Evolutionary conservation across 108 stramenopile genomes (phyloP), one percentile per base, ranked within the genome.

Genomic region (Skeletonema costatum): DNA sequence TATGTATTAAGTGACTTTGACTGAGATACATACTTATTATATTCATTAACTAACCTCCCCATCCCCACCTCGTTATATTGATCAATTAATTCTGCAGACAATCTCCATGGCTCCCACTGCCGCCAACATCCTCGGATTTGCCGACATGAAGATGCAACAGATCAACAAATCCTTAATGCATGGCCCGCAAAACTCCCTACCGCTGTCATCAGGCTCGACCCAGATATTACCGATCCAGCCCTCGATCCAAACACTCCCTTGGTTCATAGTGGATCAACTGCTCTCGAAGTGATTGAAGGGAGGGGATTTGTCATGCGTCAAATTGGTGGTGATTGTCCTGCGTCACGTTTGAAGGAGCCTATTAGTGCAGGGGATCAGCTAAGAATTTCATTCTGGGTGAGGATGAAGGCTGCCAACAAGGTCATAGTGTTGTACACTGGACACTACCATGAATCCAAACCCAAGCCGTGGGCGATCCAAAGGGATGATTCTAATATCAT

Each of bases 401-500:
- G 61, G 17, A 58, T 66, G 44, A 46, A 50, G 16, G 36, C 63
- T 7, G 29, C 73, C 41, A 32, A 63, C 6, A 68, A 74, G 56
- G 63, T 75, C 17, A 74, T 81, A 32, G 65, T 75, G 32, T 66
- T 81, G 44, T 73, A 74, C 32, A 74, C 80, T 16, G 73, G 48
- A 12, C 80, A 74, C 61, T 74, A 70, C 35, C 80, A 81, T 32
- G 32, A 51, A 25, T 17, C 30, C 9, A 81, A 81, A 53, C 32
- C 58, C 14, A 51, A 32, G 7, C 16, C 51, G 8, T 81, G 80
- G 80, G 74, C 69, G 1, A 33, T 32, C 10, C 74, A 70, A 7
- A 21, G 12, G 2, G 80, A 81, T 71, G 80, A 81, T 50, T 74
- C 73, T 1, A 53, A 81, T 33, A 63, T 75, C n/a, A 60, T 81